phyloP scores from a whole-genome alignment of 2,329 filamentous ascomycete genomes.

The Botrytis elliptica region DNA sequence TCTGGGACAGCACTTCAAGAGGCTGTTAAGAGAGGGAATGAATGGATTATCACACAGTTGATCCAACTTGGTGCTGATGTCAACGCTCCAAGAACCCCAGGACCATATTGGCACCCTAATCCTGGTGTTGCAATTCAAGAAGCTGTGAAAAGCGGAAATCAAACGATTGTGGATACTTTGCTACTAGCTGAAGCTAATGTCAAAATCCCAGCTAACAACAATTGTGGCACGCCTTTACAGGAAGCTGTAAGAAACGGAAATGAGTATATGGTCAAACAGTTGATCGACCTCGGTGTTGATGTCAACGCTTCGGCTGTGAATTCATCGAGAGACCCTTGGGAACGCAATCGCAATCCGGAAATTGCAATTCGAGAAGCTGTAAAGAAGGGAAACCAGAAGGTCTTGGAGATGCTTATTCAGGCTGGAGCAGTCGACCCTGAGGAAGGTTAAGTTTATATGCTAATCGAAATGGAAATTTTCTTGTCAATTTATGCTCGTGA shows the following conservation, averaged over 20 bases:
- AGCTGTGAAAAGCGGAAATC: neutral
- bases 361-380: neutral
- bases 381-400: constrained; percentile 22
- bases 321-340: neutral
- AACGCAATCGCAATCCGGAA: neutral
- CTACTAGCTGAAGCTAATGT: neutral
- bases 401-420: constrained; percentile 16
- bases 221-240: neutral
- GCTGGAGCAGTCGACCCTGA: neutral
- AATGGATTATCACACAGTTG: fast-evolving
- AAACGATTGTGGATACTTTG: neutral
- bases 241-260: neutral
- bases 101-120: fast-evolving
- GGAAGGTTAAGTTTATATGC: neutral
- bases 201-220: neutral
- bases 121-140: neutral
- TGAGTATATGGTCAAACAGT: neutral
- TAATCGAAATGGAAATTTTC: no score
- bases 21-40: no score
- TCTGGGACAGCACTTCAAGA: constrained; percentile 40
- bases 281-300: neutral
- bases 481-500: neutral
- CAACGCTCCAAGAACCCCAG: neutral
- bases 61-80: neutral
- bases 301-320: neutral